Evolutionary conservation across 1,284 basidiomycete species (phyloP), one percentile per base, ranked within the genome.

Genomic region (Naganishia sp.): DNA sequence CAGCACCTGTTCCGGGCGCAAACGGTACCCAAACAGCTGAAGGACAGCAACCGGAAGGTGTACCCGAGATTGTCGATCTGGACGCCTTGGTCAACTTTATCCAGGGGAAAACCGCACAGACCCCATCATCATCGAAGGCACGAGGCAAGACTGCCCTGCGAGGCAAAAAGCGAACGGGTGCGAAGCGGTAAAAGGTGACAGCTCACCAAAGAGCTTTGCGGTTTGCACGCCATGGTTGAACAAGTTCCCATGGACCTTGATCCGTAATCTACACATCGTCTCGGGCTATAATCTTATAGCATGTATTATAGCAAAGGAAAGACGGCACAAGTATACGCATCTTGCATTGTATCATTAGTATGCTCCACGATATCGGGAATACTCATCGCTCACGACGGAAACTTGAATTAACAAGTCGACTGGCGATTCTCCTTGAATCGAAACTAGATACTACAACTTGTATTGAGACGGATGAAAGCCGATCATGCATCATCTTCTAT

Each of bases 81-180:
- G 59, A 61, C 25, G 45, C 25, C 49, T 36, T 45, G 64, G 78
- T 68, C 71, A 73, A 59, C 63, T 65, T 52, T 33, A 43, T 61
- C 55, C 69, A 54, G 23, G 68, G 64, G 31, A 50, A 63, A 42
- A 57, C 59, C 31, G 61, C 67, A n/a, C 59, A 69, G 46, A 70
- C 70, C 60, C 56, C 70, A 3, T 33, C 71, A 11, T 54, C 56
- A 13, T 54, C 48, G 43, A 64, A 64, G 54, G 55, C 69, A 42
- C 70, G 77, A 43, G 74, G 74, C 31, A 79, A 79, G 74, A 78
- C 78, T 68, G 74, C 71, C 21, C 69, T 80, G 52, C 73, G 78
- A 39, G 79, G 78, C 31, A 80, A 80, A 72, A 73, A 77, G 67
- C 73, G 79, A 68, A 80, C 78, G 10, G 78, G 79, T 6, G 77